phyloP scores from a whole-genome alignment of 1,139 yeast genomes.

The Scheffersomyces lignicola region DNA sequence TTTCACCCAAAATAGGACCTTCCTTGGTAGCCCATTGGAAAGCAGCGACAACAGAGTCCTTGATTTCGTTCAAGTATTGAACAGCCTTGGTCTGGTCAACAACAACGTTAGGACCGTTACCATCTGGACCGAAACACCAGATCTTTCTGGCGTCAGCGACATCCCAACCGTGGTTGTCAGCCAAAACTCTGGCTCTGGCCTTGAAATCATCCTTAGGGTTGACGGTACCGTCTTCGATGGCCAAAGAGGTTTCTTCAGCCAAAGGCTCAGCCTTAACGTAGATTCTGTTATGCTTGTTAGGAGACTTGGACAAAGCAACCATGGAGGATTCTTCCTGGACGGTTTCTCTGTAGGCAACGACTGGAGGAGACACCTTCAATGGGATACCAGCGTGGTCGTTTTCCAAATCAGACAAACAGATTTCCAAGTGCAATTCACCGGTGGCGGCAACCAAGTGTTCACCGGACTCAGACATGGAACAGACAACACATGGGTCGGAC shows the following conservation, averaged over 20 bases:
- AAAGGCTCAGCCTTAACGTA: constrained; percentile 97
- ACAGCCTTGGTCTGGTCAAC: constrained; percentile 99
- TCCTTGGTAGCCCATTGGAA: constrained; percentile 99
- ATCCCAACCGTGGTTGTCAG: constrained; percentile 99
- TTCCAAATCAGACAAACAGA: constrained; percentile 94
- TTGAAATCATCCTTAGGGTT: constrained; percentile 98
- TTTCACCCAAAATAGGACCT: constrained; percentile 98
- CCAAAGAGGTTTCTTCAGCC: constrained; percentile 88
- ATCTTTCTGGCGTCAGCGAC: constrained; percentile 99
- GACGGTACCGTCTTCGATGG: constrained; percentile 91
- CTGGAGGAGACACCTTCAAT: constrained; percentile 96
- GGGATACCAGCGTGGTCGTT: constrained; percentile 99
- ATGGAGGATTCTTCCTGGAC: constrained; percentile 91
- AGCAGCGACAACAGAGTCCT: constrained; percentile 99
- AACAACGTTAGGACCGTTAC: constrained; percentile 97
- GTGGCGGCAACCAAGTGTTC: constrained; percentile 99
- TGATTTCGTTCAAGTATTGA: constrained; percentile 97
- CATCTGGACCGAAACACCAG: constrained; percentile 99
- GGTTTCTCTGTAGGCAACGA: constrained; percentile 98
- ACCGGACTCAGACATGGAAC: constrained; percentile 89
- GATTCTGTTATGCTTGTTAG: constrained; percentile 99
- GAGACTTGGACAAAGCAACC: constrained; percentile 97
- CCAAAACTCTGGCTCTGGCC: constrained; percentile 98
- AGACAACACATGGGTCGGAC: constrained; percentile 98
- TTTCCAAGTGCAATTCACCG: constrained; percentile 99